Conservation (phyloP, 495 filamentous ascomycete genomes). For the Oleoguttula mirabilis region DNA sequence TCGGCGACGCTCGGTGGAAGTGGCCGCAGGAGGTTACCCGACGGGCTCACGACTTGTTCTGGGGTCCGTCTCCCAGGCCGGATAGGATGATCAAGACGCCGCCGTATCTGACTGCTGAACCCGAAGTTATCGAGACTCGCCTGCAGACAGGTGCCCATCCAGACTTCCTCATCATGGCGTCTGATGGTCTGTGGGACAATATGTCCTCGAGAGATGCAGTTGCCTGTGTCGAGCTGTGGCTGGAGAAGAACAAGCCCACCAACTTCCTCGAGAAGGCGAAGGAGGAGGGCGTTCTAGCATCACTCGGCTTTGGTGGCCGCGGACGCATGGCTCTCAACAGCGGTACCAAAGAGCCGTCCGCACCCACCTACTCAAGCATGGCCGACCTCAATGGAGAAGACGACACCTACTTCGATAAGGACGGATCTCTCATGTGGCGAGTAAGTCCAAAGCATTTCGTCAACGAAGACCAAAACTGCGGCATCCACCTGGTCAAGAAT, state of each 20-base stretch:
- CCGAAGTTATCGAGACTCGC: conserved; percentile 44
- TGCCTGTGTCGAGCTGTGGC: conserved; percentile 43
- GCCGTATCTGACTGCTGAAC: conserved; percentile 55
- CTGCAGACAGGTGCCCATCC: conserved; percentile 33
- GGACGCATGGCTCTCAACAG: too few relatives aligned
- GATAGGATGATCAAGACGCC: conserved; percentile 36
- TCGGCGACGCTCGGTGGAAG: conserved; percentile 55
- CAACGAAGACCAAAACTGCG: conserved; percentile 48
- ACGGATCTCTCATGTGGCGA: conserved; percentile 21
- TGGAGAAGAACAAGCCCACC: conserved; percentile 29
- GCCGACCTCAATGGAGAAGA: not conserved
- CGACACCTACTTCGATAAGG: conserved; percentile 12
- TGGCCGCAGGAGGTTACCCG: conserved; percentile 40
- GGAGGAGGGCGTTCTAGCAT: not conserved
- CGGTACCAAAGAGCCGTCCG: not conserved
- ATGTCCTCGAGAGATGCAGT: conserved; percentile 50
- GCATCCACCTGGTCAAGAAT: conserved; percentile 50
- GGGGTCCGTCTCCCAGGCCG: conserved; percentile 33
- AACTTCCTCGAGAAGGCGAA: conserved; percentile 6
- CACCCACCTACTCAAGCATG: not conserved
- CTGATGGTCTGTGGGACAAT: conserved; percentile 54
- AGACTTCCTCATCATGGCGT: conserved; percentile 52
- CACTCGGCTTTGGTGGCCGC: not conserved
- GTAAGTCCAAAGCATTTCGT: conserved; percentile 34
- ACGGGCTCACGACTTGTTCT: conserved; percentile 35